Evolutionary conservation across 202 grass and related monocot species (phyloP).

Genomic region (Saccharum hybrid): DNA sequence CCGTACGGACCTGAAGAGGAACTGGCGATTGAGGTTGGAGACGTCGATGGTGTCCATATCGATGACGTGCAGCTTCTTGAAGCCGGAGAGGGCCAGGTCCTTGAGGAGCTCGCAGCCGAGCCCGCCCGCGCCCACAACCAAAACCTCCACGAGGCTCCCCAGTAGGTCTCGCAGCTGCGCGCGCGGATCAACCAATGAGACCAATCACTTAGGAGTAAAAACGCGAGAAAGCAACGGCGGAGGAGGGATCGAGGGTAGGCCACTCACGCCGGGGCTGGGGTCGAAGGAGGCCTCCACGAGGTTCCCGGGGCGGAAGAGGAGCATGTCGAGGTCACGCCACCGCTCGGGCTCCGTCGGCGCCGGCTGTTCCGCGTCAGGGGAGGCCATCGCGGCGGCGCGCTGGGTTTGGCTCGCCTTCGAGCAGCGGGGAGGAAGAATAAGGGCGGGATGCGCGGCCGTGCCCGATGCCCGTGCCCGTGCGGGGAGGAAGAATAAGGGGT

Average conservation of each 20-base stretch:
- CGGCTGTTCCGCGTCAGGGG: conserved; percentile 37
- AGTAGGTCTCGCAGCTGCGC: conserved; percentile 76
- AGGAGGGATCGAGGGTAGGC: conserved; percentile 9
- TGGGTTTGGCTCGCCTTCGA: too few relatives aligned
- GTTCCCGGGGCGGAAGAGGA: conserved; percentile 81
- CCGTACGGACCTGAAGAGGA: conserved; percentile 84
- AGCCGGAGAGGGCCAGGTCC: conserved; percentile 92
- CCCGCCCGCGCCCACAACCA: conserved; percentile 89
- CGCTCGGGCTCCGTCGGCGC: conserved; percentile 54
- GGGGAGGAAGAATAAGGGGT: too few relatives aligned
- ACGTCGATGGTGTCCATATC: conserved; percentile 99
- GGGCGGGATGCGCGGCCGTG: too few relatives aligned
- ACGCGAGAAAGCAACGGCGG: neutral
- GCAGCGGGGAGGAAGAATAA: too few relatives aligned
- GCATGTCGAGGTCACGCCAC: conserved; percentile 87
- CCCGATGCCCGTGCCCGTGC: too few relatives aligned
- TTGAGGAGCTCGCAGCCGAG: conserved; percentile 96
- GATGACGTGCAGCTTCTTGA: conserved; percentile 94
- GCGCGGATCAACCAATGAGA: neutral
- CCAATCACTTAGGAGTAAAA: neutral
- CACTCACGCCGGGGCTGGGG: conserved; percentile 63
- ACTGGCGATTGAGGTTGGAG: conserved; percentile 98
- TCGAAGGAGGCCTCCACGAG: conserved; percentile 70
- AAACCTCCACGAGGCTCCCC: conserved; percentile 73
- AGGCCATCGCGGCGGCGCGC: conserved; percentile 36